Conservation (phyloP, 2,329 filamentous ascomycete species). For the Ceratocystis alfenasii region DNA sequence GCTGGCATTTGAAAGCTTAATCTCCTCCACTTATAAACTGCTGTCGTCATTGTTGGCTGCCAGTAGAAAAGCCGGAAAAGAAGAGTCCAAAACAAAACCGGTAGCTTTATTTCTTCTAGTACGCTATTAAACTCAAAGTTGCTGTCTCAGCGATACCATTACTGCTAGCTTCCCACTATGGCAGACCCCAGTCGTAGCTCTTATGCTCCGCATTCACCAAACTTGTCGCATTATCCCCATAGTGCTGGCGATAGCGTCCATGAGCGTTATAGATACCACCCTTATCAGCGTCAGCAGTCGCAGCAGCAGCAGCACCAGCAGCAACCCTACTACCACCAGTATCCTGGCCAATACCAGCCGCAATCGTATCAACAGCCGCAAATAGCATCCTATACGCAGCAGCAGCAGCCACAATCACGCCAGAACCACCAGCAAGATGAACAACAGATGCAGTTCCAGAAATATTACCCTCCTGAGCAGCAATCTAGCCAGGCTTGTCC, state of each 20-base stretch:
- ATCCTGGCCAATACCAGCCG: conserved; percentile 7
- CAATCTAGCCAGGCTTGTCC: conserved; percentile 21
- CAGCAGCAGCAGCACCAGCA: not conserved
- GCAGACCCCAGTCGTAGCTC: conserved; percentile 7
- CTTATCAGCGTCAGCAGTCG: conserved; percentile 7
- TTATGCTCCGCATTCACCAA: conserved; percentile 3
- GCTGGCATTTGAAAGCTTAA: not conserved
- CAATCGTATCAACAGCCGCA: conserved; percentile 8
- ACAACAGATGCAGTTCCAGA: conserved; percentile 8
- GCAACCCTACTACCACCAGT: not conserved
- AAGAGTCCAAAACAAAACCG: not conserved
- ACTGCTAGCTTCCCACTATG: conserved; percentile 2
- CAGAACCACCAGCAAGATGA: not conserved
- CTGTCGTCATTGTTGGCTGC: not conserved
- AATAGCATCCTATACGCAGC: not conserved
- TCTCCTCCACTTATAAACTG: not conserved
- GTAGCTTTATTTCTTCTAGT: not conserved
- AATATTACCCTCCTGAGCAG: conserved; percentile 25
- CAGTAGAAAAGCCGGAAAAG: not conserved
- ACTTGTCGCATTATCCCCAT: not conserved
- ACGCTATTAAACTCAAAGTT: not conserved
- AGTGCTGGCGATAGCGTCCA: not conserved
- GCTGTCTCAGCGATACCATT: not conserved
- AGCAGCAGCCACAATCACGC: not conserved
- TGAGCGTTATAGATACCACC: conserved; percentile 4